A percentile compares a stretch with the other conserved stretches of the same genome.
phyloP scores from a whole-genome alignment of 2,329 filamentous ascomycete genomes.

The Xylaria sp. region DNA sequence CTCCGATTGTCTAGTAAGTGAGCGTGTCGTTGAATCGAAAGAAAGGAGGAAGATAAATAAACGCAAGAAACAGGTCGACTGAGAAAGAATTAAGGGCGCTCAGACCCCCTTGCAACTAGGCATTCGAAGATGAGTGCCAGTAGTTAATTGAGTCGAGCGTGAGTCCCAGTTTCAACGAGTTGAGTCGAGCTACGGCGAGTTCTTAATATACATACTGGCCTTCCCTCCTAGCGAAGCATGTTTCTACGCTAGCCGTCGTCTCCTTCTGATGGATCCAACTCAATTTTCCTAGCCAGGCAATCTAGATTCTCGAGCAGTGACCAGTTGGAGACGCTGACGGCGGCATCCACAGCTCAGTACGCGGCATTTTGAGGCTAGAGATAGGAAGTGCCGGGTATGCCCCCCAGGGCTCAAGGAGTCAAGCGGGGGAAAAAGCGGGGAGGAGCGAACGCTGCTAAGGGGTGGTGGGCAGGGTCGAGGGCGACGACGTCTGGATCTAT shows the following conservation, averaged over 20 bases:
- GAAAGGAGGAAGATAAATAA: neutral
- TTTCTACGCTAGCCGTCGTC: slow-evolving; percentile 3
- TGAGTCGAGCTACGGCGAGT: neutral
- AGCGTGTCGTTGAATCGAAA: neutral
- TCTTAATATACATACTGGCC: neutral
- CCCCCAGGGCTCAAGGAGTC: neutral
- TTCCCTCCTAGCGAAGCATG: neutral
- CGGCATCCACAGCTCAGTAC: neutral
- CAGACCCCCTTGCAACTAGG: neutral
- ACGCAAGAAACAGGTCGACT: neutral
- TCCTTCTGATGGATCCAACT: slow-evolving; percentile 1
- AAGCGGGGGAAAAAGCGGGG: neutral
- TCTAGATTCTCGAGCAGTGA: neutral
- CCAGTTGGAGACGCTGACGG: neutral
- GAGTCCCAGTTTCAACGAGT: neutral
- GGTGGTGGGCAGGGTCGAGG: neutral
- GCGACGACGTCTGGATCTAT: neutral
- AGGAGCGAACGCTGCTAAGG: neutral
- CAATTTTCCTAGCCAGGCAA: slow-evolving; percentile 3
- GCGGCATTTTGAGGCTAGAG: neutral
- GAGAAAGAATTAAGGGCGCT: neutral
- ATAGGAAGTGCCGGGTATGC: neutral
- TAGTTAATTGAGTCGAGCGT: neutral
- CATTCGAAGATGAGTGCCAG: neutral
- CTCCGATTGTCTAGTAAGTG: neutral